Conservation (phyloP, 257 asterid genomes). For the Lycium ferocissimum region DNA sequence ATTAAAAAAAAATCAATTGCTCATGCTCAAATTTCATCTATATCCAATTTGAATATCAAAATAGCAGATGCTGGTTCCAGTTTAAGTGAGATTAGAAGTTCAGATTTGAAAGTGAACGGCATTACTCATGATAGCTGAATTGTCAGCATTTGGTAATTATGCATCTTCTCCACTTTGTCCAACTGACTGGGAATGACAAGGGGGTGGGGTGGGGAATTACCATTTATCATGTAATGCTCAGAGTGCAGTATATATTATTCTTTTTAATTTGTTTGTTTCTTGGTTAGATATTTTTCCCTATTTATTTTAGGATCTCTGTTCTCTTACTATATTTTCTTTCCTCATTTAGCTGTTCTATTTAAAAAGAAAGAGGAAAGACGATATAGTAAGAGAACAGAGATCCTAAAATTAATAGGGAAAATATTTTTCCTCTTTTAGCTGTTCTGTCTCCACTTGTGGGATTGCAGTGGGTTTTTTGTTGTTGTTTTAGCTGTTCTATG, state of each 20-base stretch:
- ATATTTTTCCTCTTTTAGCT: neutral
- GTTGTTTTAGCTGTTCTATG: constrained; percentile 12
- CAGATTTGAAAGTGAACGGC: constrained; percentile 11
- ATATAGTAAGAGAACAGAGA: neutral
- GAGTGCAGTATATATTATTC: neutral
- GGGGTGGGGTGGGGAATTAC: neutral
- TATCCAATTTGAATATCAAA: neutral
- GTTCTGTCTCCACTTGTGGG: too few species aligned
- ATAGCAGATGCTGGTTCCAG: neutral
- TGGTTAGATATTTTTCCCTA: neutral
- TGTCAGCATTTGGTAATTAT: constrained; percentile 5
- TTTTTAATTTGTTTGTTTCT: neutral
- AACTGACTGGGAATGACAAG: neutral
- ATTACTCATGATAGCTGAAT: neutral
- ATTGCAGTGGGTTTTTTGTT: too few species aligned
- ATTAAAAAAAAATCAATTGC: too few species aligned
- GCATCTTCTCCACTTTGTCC: neutral
- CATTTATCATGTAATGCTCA: neutral
- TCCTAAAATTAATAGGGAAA: constrained; percentile 8
- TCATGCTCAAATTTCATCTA: too few species aligned
- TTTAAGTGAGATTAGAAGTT: neutral
- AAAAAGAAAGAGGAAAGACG: neutral
- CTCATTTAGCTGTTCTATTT: too few species aligned
- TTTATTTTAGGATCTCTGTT: constrained; percentile 2
- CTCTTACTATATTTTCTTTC: neutral